Conservation (phyloP, 805 yeast genomes). For the Myxozyma mucilagina region DNA sequence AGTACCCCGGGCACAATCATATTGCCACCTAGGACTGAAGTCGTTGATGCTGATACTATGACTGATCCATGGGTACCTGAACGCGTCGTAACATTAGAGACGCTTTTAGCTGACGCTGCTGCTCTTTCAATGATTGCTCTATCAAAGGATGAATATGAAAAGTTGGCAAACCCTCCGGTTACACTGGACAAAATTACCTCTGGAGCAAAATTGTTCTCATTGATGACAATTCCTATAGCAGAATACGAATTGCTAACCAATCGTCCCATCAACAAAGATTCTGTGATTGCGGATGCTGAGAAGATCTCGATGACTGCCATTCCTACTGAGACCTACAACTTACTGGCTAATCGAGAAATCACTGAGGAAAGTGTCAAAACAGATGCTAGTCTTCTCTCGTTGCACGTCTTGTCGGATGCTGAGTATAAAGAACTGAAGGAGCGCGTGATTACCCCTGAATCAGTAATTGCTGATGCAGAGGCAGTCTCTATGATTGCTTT, state of each 20-base stretch:
- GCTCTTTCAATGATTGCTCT: constrained; percentile 30
- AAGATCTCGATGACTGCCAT: constrained; percentile 9
- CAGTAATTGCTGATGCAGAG: constrained; percentile 8
- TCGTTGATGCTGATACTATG: constrained; percentile 11
- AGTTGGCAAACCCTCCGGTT: not conserved
- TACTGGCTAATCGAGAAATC: not conserved
- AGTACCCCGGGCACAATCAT: not conserved
- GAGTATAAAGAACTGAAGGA: not conserved
- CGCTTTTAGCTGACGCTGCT: constrained; percentile 26
- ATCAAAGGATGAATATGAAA: constrained; percentile 31
- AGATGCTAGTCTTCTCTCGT: constrained; percentile 2
- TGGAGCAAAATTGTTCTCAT: constrained; percentile 10
- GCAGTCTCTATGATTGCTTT: not conserved
- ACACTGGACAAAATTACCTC: not conserved
- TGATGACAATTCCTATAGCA: constrained; percentile 18
- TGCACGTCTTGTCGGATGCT: constrained; percentile 16
- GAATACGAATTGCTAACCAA: not conserved
- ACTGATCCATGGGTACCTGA: constrained; percentile 22
- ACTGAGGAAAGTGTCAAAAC: not conserved
- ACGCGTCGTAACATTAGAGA: constrained; percentile 6
- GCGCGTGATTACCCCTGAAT: constrained; percentile 2
- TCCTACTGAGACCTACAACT: not conserved
- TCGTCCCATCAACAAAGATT: constrained; percentile 5
- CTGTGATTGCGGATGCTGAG: constrained; percentile 24
- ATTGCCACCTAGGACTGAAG: constrained; percentile 7